These are phyloP conservation scores for Penicillium longicatenatum DNA, from an alignment of 495 filamentous ascomycete genomes.

Conservation along the genomic window DNA sequence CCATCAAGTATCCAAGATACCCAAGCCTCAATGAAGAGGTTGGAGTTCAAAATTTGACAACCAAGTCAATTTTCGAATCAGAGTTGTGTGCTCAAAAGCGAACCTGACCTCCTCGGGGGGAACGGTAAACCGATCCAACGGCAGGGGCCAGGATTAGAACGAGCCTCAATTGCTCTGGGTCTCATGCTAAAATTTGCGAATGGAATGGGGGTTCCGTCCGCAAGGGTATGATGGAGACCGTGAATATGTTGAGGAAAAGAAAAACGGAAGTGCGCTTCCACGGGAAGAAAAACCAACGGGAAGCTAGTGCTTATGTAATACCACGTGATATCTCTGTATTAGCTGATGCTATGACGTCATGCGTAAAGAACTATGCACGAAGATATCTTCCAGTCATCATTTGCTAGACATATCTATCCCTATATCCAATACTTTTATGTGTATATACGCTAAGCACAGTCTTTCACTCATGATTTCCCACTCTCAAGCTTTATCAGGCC, in stretches of 20 bases:
- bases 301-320: neutral
- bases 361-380: neutral
- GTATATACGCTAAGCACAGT: conserved; percentile 1
- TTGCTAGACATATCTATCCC: neutral
- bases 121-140: conserved; percentile 22
- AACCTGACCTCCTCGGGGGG: conserved; percentile 44
- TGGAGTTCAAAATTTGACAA: neutral
- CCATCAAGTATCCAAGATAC: neutral
- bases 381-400: neutral
- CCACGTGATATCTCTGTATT: neutral
- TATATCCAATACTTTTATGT: conserved; percentile 2
- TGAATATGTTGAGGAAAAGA: conserved; percentile 30
- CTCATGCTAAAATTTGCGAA: conserved; percentile 40
- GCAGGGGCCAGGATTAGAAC: conserved; percentile 52
- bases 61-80: conserved; percentile 5
- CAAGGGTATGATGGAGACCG: conserved; percentile 52
- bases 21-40: neutral
- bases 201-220: conserved; percentile 22
- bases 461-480: neutral
- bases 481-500: conserved; percentile 32
- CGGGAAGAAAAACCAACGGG: conserved; percentile 14
- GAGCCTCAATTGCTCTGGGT: conserved; percentile 50
- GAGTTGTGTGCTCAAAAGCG: conserved; percentile 52
- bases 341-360: neutral
- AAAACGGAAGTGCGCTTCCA: conserved; percentile 16